Percentiles rank a stretch among this genome's conserved stretches.
Evolutionary conservation across 1,284 basidiomycete genomes (phyloP).

Genomic region (Rhodotorula sp.): DNA sequence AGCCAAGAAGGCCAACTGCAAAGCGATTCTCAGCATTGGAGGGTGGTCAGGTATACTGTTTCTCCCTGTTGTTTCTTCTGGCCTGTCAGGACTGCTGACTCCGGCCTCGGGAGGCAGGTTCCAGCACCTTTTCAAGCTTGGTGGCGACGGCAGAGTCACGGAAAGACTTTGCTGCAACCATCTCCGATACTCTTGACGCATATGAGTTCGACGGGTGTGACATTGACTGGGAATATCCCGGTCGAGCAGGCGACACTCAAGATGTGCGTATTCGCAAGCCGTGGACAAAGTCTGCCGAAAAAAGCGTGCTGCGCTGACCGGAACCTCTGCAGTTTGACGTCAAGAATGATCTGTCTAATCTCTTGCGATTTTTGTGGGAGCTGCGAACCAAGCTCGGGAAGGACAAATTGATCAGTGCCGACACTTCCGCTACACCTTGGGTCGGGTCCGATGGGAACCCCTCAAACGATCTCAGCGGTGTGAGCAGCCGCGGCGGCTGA

Average conservation of each 20-base stretch:
- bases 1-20: conserved; percentile 4
- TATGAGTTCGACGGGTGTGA: neutral
- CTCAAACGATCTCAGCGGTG: conserved; percentile 20
- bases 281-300: too few relatives aligned
- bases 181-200: neutral
- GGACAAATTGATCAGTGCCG: conserved; percentile 23
- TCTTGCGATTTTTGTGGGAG: conserved; percentile 11
- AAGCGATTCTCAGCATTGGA: conserved; percentile 3
- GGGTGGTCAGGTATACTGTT: conserved; percentile 12
- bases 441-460: conserved; percentile 10
- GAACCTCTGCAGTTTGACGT: conserved; percentile 17
- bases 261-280: neutral
- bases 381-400: conserved; percentile 18
- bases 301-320: neutral
- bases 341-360: conserved; percentile 26
- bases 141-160: neutral
- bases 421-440: conserved; percentile 15
- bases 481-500: neutral
- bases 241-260: conserved; percentile 5
- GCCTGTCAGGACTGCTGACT: neutral
- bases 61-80: neutral
- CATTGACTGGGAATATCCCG: conserved; percentile 34
- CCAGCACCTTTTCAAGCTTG: neutral
- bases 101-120: neutral
- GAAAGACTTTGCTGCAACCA: neutral